phyloP scores from a whole-genome alignment of 2,329 filamentous ascomycete species.

The Chaetomium globosum region DNA sequence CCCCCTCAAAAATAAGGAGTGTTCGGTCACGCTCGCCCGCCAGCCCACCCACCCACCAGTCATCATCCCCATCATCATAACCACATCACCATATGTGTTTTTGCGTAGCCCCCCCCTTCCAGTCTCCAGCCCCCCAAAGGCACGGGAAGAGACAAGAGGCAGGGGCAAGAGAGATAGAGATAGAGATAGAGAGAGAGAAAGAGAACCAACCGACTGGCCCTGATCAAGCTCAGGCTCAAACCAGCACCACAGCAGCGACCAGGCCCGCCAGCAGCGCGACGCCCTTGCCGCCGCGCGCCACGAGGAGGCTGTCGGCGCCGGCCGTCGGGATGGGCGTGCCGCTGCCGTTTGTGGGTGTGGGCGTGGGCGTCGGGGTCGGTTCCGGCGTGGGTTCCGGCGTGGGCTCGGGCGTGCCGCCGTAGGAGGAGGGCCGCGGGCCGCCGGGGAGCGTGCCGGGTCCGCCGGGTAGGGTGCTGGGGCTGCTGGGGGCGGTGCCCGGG shows the following conservation, averaged over 20 bases:
- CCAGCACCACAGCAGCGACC: constrained; percentile 44
- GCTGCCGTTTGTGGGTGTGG: constrained; percentile 20
- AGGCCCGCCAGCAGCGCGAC: constrained; percentile 46
- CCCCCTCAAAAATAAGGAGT: constrained; percentile 6
- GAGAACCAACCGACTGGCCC: not conserved
- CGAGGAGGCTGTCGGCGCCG: constrained; percentile 27
- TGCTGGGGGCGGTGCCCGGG: too few species aligned
- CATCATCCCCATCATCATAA: not conserved
- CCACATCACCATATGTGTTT: not conserved
- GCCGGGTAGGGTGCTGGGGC: too few species aligned
- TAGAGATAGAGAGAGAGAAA: not conserved
- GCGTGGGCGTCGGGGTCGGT: not conserved
- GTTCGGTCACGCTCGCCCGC: not conserved
- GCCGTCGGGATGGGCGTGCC: constrained; percentile 38
- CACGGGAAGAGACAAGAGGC: not conserved
- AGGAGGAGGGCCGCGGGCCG: not conserved
- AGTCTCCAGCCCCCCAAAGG: too few species aligned
- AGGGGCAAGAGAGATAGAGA: not conserved
- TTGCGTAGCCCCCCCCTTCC: not conserved
- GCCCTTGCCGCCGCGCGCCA: constrained; percentile 35
- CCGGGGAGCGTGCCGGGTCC: not conserved
- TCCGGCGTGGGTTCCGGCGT: not conserved
- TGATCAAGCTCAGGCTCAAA: constrained; percentile 35
- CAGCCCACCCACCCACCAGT: too few species aligned
- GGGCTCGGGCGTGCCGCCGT: not conserved